Conservation (phyloP, 192 early-diverging fungal species). For the Backusella tarrabulga region DNA sequence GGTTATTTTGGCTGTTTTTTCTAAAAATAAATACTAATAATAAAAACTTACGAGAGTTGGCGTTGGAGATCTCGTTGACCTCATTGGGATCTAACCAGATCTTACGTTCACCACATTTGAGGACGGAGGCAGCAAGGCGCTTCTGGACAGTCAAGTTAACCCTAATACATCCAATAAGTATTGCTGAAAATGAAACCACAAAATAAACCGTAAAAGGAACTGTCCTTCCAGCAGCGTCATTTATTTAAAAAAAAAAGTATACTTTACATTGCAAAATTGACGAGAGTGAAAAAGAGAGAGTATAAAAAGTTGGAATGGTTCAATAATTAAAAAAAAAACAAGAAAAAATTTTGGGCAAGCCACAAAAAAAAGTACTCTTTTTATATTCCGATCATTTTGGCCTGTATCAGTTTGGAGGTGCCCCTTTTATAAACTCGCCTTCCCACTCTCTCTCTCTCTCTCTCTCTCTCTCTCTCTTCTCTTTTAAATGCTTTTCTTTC, state of each 20-base stretch:
- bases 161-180: conserved; percentile 37
- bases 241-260: neutral
- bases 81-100: conserved; percentile 99
- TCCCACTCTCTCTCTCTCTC: no score
- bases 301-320: neutral
- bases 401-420: neutral
- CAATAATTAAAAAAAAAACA: conserved; percentile 39
- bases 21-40: neutral
- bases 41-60: conserved; percentile 93
- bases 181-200: no score
- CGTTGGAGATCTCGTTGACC: conserved; percentile 90
- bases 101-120: conserved; percentile 98
- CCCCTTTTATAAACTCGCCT: no score
- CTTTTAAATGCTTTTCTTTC: no score
- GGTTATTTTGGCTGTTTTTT: neutral
- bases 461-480: no score
- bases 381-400: neutral
- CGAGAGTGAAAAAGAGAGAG: neutral
- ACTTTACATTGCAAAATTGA: conserved; percentile 1
- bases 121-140: conserved; percentile 93
- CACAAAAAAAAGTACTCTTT: neutral
- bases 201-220: no score
- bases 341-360: conserved; percentile 3
- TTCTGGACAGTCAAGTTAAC: conserved; percentile 86
- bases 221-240: neutral